phyloP scores from a whole-genome alignment of 768 basidiomycete genomes.

The Rhodosporidiobolus odoratus region DNA sequence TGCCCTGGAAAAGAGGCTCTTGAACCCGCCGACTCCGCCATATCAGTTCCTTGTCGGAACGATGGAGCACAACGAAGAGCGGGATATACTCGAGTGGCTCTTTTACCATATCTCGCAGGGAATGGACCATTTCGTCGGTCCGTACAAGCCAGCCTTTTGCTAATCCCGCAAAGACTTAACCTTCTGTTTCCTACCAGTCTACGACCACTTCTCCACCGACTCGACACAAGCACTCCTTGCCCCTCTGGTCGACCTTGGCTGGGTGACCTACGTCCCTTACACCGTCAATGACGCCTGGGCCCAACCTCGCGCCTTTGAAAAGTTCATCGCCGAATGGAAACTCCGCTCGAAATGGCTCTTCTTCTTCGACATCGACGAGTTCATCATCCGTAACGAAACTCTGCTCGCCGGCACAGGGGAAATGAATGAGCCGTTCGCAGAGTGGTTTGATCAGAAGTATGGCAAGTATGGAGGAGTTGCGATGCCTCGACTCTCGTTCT shows the following conservation, averaged over 20 bases:
- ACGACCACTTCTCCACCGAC: not conserved
- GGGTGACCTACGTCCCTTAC: not conserved
- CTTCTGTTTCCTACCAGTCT: not conserved
- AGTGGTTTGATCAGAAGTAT: not conserved
- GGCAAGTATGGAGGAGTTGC: not conserved
- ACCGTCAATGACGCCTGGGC: not conserved
- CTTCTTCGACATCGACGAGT: constrained; percentile 19
- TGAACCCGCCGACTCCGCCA: not conserved
- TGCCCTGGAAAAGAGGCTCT: not conserved
- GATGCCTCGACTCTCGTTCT: not conserved
- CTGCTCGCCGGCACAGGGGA: not conserved
- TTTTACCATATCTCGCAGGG: constrained; percentile 13
- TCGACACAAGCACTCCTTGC: not conserved
- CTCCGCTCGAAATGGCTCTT: not conserved
- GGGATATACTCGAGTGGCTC: constrained; percentile 4
- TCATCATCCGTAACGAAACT: not conserved
- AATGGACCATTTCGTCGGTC: constrained; percentile 6
- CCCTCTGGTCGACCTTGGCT: constrained; percentile 9
- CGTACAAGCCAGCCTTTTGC: not conserved
- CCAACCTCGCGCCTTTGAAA: not conserved
- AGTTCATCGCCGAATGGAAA: not conserved
- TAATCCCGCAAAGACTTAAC: not conserved
- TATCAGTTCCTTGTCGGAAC: not conserved
- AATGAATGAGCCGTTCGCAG: not conserved
- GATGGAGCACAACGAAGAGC: not conserved